A percentile compares a stretch with the other conserved stretches of the same genome.
Conservation (phyloP, 306 rosid genomes). For the Cucurbita maxima region DNA sequence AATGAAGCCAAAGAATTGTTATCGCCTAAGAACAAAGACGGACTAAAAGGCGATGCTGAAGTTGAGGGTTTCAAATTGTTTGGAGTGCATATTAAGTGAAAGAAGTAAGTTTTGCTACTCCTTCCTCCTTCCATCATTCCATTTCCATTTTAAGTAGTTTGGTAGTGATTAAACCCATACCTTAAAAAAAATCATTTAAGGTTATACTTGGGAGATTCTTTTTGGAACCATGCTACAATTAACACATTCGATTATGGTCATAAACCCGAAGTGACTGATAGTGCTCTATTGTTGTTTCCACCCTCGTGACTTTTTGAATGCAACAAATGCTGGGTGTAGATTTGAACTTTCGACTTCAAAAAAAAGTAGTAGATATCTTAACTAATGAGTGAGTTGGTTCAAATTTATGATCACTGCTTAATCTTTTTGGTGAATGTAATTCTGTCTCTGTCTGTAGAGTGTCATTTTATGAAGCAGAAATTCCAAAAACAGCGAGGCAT, state of each 20-base stretch:
- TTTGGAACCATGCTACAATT: neutral
- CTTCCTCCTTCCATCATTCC: neutral
- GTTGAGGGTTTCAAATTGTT: constrained; percentile 26
- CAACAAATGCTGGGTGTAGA: neutral
- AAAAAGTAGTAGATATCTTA: neutral
- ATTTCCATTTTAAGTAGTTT: neutral
- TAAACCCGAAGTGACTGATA: too few relatives aligned
- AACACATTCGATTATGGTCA: neutral
- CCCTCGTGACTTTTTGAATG: neutral
- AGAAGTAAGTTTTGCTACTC: neutral
- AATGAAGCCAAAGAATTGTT: neutral
- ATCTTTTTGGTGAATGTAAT: neutral
- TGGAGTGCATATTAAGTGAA: constrained; percentile 25
- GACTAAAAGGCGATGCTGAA: neutral
- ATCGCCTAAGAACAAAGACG: neutral
- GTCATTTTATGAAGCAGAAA: neutral
- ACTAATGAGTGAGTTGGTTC: too few relatives aligned
- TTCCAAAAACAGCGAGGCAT: neutral
- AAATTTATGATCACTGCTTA: neutral
- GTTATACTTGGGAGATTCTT: neutral
- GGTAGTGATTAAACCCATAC: neutral
- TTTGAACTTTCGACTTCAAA: neutral
- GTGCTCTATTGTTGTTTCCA: neutral
- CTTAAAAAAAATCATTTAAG: neutral
- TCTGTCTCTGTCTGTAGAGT: neutral